Base-by-base conservation (phyloP, 257 asterid genomes). In the Lycium ferocissimum region DNA sequence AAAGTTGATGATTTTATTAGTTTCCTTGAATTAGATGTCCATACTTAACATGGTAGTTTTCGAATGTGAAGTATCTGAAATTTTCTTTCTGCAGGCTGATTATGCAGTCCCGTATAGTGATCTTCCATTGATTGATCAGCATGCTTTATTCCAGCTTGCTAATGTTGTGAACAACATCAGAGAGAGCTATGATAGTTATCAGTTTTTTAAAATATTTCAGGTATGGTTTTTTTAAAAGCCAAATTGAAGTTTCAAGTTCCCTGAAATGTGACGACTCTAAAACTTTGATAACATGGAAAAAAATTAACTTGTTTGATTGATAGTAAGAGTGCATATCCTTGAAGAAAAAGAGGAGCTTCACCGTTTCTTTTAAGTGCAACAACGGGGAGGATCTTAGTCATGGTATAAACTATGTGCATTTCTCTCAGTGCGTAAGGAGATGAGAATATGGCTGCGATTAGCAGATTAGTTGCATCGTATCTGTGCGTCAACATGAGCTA, bases 131-230 rank as follows among this genome's bases (percentile, higher is more conserved):
- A 92, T 96, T 84, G 99, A 96, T 89, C 97, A 87, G 84, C 94
- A 95, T 86, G 99, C 98, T 2, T 87, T 96, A 83, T 96, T 87
- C 91, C 98, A 96, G 88, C 98, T 96, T 81, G 95, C 89, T 87
- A 94, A 87, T 79, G 93, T 96, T 33, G 93, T 92, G 87, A 91
- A 91, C 86, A 95, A 87, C 92, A 95, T 94, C 56, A 89, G 87
- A 89, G 96, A 95, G 91, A 93, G 95, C 95, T 96, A 96, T 66
- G 97, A 96, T 85, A 86, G 82, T 86, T 94, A 93, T 86, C 99
- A 96, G 91, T 96, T 96, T 94, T 96, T 91, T 92, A 96, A 92
- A 89, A 95, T 94, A 83, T 96, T 94, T 85, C 99, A 96, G 99
- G 99, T 94, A 89, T 84, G 47, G 78, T 58, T 73, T 56, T 62